Conservation (phyloP, 805 yeast genomes). For the Ogataea siamensis region DNA sequence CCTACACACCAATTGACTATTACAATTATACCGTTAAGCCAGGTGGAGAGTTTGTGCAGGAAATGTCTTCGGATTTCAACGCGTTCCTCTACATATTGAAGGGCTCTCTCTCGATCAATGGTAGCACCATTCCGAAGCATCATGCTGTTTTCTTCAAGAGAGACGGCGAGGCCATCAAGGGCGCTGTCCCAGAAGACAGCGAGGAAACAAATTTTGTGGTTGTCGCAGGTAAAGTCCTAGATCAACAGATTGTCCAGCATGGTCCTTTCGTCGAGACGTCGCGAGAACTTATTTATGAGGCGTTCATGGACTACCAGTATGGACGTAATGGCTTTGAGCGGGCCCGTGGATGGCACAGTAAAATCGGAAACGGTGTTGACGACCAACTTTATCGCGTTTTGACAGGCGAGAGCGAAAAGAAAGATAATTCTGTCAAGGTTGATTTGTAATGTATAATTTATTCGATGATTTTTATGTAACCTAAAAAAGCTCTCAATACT, state of each 20-base stretch:
- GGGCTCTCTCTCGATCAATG: conserved; percentile 55
- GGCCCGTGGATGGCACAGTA: conserved; percentile 57
- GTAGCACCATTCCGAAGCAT: conserved; percentile 41
- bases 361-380: conserved; percentile 36
- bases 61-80: conserved; percentile 58
- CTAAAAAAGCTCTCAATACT: background rate
- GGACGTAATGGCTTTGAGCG: conserved; percentile 70
- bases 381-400: conserved; percentile 26
- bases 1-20: conserved; percentile 78
- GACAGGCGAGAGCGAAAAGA: conserved; percentile 21
- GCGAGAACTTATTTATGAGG: conserved; percentile 62
- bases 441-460: conserved; percentile 17
- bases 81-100: conserved; percentile 65
- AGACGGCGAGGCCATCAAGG: conserved; percentile 63
- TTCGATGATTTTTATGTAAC: background rate
- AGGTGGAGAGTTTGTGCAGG: conserved; percentile 62
- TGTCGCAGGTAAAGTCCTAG: conserved; percentile 71
- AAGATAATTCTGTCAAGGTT: conserved; percentile 15
- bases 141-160: conserved; percentile 62
- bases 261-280: conserved; percentile 89
- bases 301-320: conserved; percentile 68
- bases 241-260: conserved; percentile 78
- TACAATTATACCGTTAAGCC: conserved; percentile 65
- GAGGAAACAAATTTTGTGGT: conserved; percentile 60
- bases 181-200: conserved; percentile 46